Percentiles rank a stretch among this genome's conserved stretches.
phyloP scores from a whole-genome alignment of 129 eudicot species.

The Heracleum sosnowskyi region DNA sequence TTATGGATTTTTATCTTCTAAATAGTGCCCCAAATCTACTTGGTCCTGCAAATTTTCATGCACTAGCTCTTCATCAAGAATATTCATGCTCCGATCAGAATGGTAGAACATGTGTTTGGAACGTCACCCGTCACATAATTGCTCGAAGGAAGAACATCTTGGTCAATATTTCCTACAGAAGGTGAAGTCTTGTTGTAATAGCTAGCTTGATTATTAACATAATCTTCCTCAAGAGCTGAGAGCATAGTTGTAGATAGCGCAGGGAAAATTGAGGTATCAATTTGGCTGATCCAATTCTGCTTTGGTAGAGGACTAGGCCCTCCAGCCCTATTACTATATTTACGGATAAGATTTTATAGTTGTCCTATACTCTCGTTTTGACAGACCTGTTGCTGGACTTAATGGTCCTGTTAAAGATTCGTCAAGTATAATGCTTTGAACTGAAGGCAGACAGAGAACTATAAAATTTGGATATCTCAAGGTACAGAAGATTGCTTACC shows the following conservation, averaged over 20 bases:
- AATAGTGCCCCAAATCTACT: constrained; percentile 40
- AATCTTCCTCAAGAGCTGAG: constrained; percentile 34
- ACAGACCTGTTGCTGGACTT: constrained; percentile 11
- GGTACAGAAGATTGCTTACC: constrained; percentile 13
- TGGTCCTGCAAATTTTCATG: constrained; percentile 46
- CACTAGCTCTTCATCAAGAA: constrained; percentile 38
- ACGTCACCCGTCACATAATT: constrained; percentile 41
- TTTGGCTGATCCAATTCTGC: constrained; percentile 14
- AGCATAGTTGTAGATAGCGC: constrained; percentile 15
- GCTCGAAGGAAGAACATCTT: constrained; percentile 35
- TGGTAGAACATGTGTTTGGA: constrained; percentile 56
- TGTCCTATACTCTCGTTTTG: constrained; percentile 15
- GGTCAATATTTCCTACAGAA: constrained; percentile 23
- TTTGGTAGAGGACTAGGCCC: constrained; percentile 13
- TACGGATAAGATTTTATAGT: constrained; percentile 24
- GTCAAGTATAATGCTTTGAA: not conserved
- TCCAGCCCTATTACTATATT: too few species aligned
- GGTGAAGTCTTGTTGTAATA: constrained; percentile 17
- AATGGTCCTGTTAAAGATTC: constrained; percentile 26
- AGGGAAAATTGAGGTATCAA: constrained; percentile 9
- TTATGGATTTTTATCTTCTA: constrained; percentile 32
- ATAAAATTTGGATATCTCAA: not conserved
- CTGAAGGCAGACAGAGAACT: not conserved
- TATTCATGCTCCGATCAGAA: constrained; percentile 57
- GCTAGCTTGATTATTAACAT: constrained; percentile 35